Conservation (phyloP, 331 rosid genomes). For the Erythrophleum ivorense region DNA sequence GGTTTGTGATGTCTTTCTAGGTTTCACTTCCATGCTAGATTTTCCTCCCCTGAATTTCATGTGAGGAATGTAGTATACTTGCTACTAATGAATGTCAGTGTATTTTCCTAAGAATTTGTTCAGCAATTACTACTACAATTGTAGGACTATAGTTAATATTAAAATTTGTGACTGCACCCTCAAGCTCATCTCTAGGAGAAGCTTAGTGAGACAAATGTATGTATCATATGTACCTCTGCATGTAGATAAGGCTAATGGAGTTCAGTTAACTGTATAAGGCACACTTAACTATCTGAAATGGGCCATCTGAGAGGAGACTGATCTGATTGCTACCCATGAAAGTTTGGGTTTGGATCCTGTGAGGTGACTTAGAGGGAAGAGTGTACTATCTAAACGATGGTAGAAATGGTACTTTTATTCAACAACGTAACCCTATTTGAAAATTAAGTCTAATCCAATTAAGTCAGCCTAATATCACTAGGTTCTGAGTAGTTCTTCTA, state of each 20-base stretch:
- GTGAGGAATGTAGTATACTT: neutral
- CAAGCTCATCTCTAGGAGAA: neutral
- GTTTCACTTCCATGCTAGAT: neutral
- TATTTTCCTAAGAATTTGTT: neutral
- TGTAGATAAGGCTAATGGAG: neutral
- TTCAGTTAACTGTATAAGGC: neutral
- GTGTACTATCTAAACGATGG: neutral
- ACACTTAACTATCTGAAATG: neutral
- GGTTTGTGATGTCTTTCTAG: neutral
- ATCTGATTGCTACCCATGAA: neutral
- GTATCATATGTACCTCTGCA: too few species aligned
- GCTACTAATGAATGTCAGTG: neutral
- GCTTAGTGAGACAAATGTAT: neutral
- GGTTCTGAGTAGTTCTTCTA: neutral
- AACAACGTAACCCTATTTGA: neutral
- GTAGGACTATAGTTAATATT: neutral
- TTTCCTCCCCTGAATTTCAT: neutral
- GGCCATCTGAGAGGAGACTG: neutral
- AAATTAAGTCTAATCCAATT: neutral
- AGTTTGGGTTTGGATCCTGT: neutral
- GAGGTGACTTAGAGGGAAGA: constrained; percentile 4
- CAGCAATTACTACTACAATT: neutral
- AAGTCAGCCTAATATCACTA: neutral
- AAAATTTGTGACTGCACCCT: neutral
- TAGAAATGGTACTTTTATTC: neutral